Conservation (phyloP, 2,329 filamentous ascomycete genomes). For the Cladophialophora chaetospira region DNA sequence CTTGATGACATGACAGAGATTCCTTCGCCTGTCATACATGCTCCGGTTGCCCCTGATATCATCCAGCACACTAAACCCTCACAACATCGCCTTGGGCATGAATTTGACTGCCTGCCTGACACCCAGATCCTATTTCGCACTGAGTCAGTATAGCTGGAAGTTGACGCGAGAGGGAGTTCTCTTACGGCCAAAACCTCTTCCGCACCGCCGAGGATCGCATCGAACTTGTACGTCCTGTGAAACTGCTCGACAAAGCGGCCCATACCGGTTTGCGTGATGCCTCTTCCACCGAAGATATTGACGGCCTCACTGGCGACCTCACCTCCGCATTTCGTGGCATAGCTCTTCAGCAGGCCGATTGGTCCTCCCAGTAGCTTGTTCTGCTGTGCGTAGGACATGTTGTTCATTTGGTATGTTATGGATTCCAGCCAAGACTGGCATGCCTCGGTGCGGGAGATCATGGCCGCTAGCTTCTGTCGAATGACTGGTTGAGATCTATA, state of each 20-base stretch:
- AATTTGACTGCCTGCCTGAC: constrained; percentile 75
- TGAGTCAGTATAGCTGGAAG: no score
- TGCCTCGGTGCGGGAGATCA: constrained; percentile 67
- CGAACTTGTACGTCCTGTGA: constrained; percentile 62
- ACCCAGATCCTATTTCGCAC: constrained; percentile 55
- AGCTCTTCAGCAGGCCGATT: constrained; percentile 72
- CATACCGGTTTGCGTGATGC: constrained; percentile 69
- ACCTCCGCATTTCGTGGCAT: constrained; percentile 70
- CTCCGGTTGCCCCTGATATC: background rate
- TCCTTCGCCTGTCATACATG: background rate
- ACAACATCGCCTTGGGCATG: constrained; percentile 79
- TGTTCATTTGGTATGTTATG: constrained; percentile 51
- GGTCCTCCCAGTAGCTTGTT: constrained; percentile 65
- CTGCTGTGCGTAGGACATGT: constrained; percentile 51
- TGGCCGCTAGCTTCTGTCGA: constrained; percentile 69
- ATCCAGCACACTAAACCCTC: background rate
- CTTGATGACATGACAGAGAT: no score
- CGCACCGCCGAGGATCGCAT: constrained; percentile 67
- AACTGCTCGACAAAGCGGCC: constrained; percentile 70
- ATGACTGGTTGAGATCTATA: constrained; percentile 77
- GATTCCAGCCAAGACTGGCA: constrained; percentile 67
- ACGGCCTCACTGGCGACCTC: constrained; percentile 71
- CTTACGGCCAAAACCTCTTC: constrained; percentile 69
- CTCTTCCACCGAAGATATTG: constrained; percentile 72
- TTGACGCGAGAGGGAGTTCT: no score